Evolutionary conservation across 2,329 filamentous ascomycete species (phyloP).

Genomic region (Fusarium mangiferae): DNA sequence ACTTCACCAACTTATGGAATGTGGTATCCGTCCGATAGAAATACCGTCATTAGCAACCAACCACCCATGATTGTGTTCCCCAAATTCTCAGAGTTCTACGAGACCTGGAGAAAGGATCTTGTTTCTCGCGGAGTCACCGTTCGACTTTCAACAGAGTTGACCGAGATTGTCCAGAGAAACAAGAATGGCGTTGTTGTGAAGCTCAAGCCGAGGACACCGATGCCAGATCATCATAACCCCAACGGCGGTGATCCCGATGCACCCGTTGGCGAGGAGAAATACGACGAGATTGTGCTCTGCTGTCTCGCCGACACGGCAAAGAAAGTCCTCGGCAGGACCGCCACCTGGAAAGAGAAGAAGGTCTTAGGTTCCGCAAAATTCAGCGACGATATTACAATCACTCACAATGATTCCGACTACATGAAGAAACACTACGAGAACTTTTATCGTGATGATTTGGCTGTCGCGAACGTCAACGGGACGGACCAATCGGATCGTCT

Average conservation of each 20-base stretch:
- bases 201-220: constrained; percentile 16
- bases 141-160: constrained; percentile 12
- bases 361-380: constrained; percentile 26
- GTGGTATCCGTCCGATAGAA: constrained; percentile 28
- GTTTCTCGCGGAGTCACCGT: constrained; percentile 18
- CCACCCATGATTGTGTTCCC: constrained; percentile 27
- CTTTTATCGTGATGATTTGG: constrained; percentile 24
- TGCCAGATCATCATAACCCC: constrained; percentile 23
- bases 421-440: constrained; percentile 36
- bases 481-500: constrained; percentile 18
- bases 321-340: constrained; percentile 16
- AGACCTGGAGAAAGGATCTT: constrained; percentile 15
- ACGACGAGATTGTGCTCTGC: constrained; percentile 26
- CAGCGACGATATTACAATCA: constrained; percentile 26
- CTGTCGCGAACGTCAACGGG: constrained; percentile 17
- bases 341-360: constrained; percentile 29
- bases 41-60: constrained; percentile 16
- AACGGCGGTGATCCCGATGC: constrained; percentile 20
- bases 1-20: constrained; percentile 28
- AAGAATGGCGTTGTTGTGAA: constrained; percentile 17
- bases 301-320: constrained; percentile 29
- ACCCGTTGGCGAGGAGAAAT: constrained; percentile 13
- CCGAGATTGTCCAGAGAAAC: constrained; percentile 21
- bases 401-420: constrained; percentile 25
- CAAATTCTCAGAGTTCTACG: constrained; percentile 30